Conservation (phyloP, 2,329 filamentous ascomycete genomes). For the Sporothrix pseudoabietina region DNA sequence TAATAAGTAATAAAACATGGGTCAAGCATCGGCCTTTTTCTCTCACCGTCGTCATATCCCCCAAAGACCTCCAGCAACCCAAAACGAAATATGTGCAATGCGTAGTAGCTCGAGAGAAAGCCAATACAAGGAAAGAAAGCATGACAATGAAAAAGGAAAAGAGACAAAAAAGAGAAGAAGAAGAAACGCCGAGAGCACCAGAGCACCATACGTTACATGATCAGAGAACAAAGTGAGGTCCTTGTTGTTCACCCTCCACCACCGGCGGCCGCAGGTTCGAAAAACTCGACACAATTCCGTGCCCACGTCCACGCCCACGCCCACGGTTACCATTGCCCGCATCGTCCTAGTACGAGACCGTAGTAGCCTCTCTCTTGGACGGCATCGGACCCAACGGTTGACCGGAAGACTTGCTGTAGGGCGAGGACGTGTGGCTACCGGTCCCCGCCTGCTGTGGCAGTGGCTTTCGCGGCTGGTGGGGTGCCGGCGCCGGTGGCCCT, state of each 20-base stretch:
- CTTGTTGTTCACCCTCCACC: not conserved
- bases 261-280: not conserved
- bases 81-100: not conserved
- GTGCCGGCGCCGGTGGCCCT: not conserved
- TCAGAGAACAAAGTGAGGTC: not conserved
- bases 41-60: not conserved
- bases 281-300: not conserved
- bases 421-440: constrained; percentile 8
- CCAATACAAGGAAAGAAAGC: not conserved
- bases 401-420: not conserved
- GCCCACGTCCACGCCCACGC: too few species aligned
- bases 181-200: constrained; percentile 4
- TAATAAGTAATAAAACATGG: not conserved
- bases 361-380: constrained; percentile 18
- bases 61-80: not conserved
- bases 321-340: too few species aligned
- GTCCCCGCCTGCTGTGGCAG: constrained; percentile 14
- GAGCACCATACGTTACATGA: not conserved
- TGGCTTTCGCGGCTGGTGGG: constrained; percentile 12
- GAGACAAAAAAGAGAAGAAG: not conserved
- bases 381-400: constrained; percentile 13
- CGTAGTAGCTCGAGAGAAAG: not conserved
- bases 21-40: not conserved
- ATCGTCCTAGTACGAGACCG: constrained; percentile 19
- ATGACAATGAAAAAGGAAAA: not conserved